Evolutionary conservation across 2,329 filamentous ascomycete species (phyloP).

Genomic region (Alternaria arbusti): DNA sequence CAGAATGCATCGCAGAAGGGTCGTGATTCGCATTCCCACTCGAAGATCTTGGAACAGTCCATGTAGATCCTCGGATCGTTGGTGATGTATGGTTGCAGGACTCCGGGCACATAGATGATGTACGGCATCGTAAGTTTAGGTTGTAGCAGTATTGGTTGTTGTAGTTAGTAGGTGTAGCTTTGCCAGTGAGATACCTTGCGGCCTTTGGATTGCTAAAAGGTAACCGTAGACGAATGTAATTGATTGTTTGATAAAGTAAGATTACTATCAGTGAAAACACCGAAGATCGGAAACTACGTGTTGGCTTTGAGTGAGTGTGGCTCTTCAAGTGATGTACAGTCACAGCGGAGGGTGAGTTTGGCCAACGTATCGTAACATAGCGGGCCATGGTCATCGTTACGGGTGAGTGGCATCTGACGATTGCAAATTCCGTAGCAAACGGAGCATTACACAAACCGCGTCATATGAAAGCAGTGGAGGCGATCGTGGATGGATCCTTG

Average conservation of each 20-base stretch:
- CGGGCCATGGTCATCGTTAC: background rate
- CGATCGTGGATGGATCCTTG: background rate
- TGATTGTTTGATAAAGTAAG: background rate
- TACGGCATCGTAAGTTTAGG: slow-evolving; percentile 29
- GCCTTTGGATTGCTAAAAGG: background rate
- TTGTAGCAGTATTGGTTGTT: background rate
- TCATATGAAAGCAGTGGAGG: background rate
- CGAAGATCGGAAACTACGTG: background rate
- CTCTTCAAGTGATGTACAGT: background rate
- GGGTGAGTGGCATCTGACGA: background rate
- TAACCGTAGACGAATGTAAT: background rate
- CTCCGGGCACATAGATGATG: slow-evolving; percentile 22
- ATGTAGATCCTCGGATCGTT: slow-evolving; percentile 30
- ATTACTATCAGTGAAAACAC: background rate
- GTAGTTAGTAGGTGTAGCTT: background rate
- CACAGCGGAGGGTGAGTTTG: background rate
- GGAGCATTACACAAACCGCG: background rate
- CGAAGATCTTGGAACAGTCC: slow-evolving; percentile 18
- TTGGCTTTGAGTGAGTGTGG: background rate
- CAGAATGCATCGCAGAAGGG: slow-evolving; percentile 23
- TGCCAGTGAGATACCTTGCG: background rate
- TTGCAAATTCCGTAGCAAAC: background rate
- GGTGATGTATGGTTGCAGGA: slow-evolving; percentile 24
- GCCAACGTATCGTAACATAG: background rate
- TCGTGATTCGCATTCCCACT: slow-evolving; percentile 25